Evolutionary conservation across 176 grass and related monocot genomes (phyloP).

Genomic region (Carex scoparia): DNA sequence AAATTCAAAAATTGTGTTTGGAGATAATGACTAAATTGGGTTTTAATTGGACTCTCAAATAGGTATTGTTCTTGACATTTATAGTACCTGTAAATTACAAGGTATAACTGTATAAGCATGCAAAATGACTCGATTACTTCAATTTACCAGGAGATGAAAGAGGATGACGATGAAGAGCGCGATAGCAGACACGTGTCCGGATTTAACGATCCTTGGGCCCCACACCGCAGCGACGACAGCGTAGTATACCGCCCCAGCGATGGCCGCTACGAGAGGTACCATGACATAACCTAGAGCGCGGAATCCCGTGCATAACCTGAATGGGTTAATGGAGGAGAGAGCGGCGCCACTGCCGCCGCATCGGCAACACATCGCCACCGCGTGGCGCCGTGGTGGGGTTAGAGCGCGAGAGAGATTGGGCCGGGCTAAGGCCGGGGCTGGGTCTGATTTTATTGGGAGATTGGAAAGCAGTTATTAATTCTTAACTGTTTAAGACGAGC

Average conservation of each 20-base stretch:
- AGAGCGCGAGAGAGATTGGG: background rate
- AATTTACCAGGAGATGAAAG: constrained; percentile 67
- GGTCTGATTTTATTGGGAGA: background rate
- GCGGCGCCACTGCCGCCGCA: background rate
- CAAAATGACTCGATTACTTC: background rate
- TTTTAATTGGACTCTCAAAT: background rate
- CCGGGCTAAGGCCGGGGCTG: background rate
- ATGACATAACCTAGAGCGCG: constrained; percentile 65
- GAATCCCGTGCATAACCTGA: constrained; percentile 47
- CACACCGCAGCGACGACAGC: constrained; percentile 61
- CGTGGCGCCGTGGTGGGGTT: background rate
- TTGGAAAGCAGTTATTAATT: background rate
- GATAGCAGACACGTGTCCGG: constrained; percentile 13
- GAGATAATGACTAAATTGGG: background rate
- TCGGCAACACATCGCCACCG: constrained; percentile 5
- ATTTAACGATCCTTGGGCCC: constrained; percentile 46
- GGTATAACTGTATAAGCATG: background rate
- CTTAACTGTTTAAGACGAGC: no score
- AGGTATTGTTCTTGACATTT: background rate
- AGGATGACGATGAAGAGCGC: constrained; percentile 36
- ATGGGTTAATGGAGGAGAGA: constrained; percentile 44
- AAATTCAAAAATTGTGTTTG: background rate
- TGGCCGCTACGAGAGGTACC: constrained; percentile 52
- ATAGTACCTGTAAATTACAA: background rate
- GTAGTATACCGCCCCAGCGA: constrained; percentile 70